Conservation (phyloP, 495 filamentous ascomycete genomes). For the Lasiosphaeria hispida region DNA sequence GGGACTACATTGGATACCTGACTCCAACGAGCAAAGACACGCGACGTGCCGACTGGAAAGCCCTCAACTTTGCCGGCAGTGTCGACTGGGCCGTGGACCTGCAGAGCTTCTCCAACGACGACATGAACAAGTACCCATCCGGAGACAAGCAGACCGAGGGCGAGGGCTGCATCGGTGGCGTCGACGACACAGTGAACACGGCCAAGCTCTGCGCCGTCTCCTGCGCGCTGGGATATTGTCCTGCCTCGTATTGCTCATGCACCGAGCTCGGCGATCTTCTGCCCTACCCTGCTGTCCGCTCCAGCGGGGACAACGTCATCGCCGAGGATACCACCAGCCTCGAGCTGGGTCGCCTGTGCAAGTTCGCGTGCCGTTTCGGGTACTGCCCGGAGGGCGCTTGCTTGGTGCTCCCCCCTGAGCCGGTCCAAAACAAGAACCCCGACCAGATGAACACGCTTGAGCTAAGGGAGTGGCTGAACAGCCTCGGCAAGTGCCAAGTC, state of each 20-base stretch:
- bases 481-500: constrained; percentile 1
- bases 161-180: constrained; percentile 2
- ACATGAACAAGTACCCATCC: background rate
- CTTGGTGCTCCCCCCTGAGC: background rate
- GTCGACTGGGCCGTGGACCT: constrained; percentile 44
- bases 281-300: background rate
- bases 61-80: constrained; percentile 31
- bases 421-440: background rate
- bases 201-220: background rate
- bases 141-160: background rate
- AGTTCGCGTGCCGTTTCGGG: constrained; percentile 1
- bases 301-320: background rate
- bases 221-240: constrained; percentile 1
- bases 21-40: constrained; percentile 32
- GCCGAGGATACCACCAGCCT: background rate
- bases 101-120: constrained; percentile 5
- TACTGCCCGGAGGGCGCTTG: constrained; percentile 3
- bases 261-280: background rate
- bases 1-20: constrained; percentile 40
- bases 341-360: constrained; percentile 3
- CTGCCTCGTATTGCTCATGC: background rate
- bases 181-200: background rate
- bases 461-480: background rate
- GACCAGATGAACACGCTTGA: background rate
- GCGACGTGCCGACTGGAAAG: constrained; percentile 25